Conservation (phyloP, 2,329 filamentous ascomycete species). For the Calonectria henricotiae region DNA sequence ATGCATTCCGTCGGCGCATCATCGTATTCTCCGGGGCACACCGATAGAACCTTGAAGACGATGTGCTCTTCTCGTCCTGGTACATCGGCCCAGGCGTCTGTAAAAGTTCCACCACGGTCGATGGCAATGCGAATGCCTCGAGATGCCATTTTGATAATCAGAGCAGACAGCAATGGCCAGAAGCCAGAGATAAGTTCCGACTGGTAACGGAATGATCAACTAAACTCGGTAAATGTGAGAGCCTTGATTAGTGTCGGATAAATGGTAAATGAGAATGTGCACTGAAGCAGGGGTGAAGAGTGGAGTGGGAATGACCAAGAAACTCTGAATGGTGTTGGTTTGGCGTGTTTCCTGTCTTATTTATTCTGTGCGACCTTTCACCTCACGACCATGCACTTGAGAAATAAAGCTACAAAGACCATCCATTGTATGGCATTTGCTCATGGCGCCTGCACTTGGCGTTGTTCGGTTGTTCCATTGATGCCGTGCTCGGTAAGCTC, state of each 20-base stretch:
- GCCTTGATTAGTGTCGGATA: background rate
- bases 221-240: background rate
- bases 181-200: background rate
- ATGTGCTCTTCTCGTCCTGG: conserved; percentile 47
- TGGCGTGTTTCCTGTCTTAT: conserved; percentile 6
- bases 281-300: background rate
- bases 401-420: background rate
- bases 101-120: conserved; percentile 53
- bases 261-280: background rate
- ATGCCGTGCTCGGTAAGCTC: background rate
- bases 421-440: background rate
- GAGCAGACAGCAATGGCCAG: background rate
- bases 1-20: conserved; percentile 85
- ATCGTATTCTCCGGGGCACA: conserved; percentile 80
- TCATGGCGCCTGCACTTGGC: background rate
- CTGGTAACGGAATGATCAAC: background rate
- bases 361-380: background rate
- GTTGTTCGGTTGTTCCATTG: background rate
- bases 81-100: conserved; percentile 49
- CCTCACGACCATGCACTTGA: too few species aligned
- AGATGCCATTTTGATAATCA: conserved; percentile 40
- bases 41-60: conserved; percentile 56
- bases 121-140: conserved; percentile 53
- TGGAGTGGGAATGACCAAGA: background rate
- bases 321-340: background rate